These are phyloP conservation scores for Amniculicola lignicola DNA, from an alignment of 495 filamentous ascomycete genomes.

Conservation along the genomic window DNA sequence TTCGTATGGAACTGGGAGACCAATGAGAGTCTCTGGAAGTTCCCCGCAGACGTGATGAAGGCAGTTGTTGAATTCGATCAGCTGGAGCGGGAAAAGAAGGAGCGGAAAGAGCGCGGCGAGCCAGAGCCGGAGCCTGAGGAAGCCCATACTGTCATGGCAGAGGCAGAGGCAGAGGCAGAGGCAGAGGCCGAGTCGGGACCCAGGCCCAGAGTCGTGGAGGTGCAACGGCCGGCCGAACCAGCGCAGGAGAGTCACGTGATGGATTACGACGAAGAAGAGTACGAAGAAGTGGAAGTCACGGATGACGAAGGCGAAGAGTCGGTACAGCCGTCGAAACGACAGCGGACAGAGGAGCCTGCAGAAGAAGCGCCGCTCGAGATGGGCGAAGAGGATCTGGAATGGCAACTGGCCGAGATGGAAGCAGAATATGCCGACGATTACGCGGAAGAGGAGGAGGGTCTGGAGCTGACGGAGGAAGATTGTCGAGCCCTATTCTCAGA, in stretches of 20 bases:
- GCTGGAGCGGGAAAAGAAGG: conserved; percentile 50
- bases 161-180: conserved; percentile 31
- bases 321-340: conserved; percentile 60
- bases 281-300: conserved; percentile 86
- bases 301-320: conserved; percentile 50
- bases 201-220: conserved; percentile 38
- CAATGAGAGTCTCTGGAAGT: conserved; percentile 88
- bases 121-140: conserved; percentile 29
- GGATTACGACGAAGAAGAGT: conserved; percentile 57
- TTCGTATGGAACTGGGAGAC: conserved; percentile 84
- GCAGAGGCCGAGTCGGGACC: conserved; percentile 31
- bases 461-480: conserved; percentile 40
- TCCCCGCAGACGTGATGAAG: conserved; percentile 77
- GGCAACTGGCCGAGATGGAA: conserved; percentile 69
- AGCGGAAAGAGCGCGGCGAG: conserved; percentile 45
- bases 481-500: conserved; percentile 70
- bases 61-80: conserved; percentile 71
- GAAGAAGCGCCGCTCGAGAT: conserved; percentile 72
- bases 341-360: conserved; percentile 57
- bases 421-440: conserved; percentile 62
- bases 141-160: conserved; percentile 32
- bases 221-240: too few relatives aligned
- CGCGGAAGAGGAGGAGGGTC: conserved; percentile 67
- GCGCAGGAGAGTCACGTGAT: conserved; percentile 38
- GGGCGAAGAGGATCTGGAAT: conserved; percentile 91